A percentile compares a stretch with the other conserved stretches of the same genome.
These are phyloP conservation scores for Phenoliferia sp. DNA, from an alignment of 1,284 basidiomycete species.

Conservation along the genomic window DNA sequence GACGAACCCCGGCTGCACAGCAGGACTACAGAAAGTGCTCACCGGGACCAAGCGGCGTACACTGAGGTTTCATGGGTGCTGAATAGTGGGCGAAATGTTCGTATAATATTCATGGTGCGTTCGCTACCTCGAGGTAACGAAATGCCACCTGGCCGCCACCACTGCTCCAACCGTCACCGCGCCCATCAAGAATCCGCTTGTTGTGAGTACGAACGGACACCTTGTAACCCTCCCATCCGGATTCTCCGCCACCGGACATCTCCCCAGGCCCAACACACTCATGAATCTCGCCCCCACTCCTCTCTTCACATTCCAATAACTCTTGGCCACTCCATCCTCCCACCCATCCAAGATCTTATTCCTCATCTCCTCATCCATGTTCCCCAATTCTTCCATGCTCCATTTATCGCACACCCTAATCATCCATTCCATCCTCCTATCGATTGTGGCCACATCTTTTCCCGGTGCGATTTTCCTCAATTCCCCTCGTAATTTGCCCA, in stretches of 20 bases:
- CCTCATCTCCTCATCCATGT: constrained; percentile 54
- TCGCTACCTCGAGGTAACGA: not conserved
- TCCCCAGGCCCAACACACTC: constrained; percentile 3
- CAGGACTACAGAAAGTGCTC: too few relatives aligned
- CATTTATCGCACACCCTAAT: constrained; percentile 79
- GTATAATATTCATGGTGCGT: too few relatives aligned
- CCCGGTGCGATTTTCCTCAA: constrained; percentile 69
- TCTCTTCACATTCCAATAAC: constrained; percentile 29
- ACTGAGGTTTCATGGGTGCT: too few relatives aligned
- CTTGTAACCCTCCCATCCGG: constrained; percentile 17
- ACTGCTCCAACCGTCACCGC: constrained; percentile 4
- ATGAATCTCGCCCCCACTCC: constrained; percentile 1
- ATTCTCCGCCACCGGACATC: constrained; percentile 20
- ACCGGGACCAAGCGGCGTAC: too few relatives aligned
- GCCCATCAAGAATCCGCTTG: constrained; percentile 18
- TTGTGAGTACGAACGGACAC: constrained; percentile 27
- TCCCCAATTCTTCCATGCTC: constrained; percentile 68
- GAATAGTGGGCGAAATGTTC: too few relatives aligned
- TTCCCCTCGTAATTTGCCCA: constrained; percentile 64
- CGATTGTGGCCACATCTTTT: constrained; percentile 62
- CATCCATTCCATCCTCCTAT: constrained; percentile 92
- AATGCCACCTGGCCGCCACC: not conserved
- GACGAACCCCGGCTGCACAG: too few relatives aligned
- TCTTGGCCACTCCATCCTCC: constrained; percentile 38
- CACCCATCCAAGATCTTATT: constrained; percentile 41